Percentiles rank a stretch among this genome's conserved stretches.
Evolutionary conservation across 1,284 basidiomycete species (phyloP).

Genomic region (Amylostereum areolatum): DNA sequence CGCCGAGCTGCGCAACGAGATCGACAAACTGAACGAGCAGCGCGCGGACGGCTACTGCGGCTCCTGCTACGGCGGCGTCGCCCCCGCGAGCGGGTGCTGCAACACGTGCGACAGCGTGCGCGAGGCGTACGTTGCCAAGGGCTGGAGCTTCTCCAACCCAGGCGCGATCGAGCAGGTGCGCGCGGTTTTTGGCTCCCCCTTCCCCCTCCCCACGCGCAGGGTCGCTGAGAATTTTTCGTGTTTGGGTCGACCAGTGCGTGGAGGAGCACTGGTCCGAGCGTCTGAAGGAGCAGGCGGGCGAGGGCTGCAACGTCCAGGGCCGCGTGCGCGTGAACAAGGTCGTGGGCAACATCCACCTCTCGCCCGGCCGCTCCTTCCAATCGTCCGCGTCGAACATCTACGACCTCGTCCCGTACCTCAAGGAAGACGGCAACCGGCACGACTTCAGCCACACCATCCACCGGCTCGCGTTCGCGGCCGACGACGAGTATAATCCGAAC

Average conservation of each 20-base stretch:
- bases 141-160: constrained; percentile 93
- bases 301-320: constrained; percentile 93
- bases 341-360: constrained; percentile 85
- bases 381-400: constrained; percentile 78
- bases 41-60: constrained; percentile 78
- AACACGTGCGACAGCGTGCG: constrained; percentile 96
- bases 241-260: constrained; percentile 67
- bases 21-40: constrained; percentile 70
- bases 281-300: constrained; percentile 85
- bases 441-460: constrained; percentile 93
- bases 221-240: no score
- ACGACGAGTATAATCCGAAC: constrained; percentile 68
- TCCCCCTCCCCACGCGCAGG: no score
- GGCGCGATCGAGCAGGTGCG: constrained; percentile 88
- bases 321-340: constrained; percentile 96
- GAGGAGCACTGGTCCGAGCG: constrained; percentile 95
- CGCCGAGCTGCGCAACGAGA: constrained; percentile 75
- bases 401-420: constrained; percentile 94
- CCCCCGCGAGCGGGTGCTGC: constrained; percentile 84
- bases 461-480: constrained; percentile 78
- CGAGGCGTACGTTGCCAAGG: constrained; percentile 83
- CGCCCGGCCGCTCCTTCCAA: constrained; percentile 92
- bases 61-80: constrained; percentile 92
- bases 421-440: constrained; percentile 81
- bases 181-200: constrained; percentile 2